phyloP scores from a whole-genome alignment of 2,329 filamentous ascomycete species.

The Paecilomyces fulvus region DNA sequence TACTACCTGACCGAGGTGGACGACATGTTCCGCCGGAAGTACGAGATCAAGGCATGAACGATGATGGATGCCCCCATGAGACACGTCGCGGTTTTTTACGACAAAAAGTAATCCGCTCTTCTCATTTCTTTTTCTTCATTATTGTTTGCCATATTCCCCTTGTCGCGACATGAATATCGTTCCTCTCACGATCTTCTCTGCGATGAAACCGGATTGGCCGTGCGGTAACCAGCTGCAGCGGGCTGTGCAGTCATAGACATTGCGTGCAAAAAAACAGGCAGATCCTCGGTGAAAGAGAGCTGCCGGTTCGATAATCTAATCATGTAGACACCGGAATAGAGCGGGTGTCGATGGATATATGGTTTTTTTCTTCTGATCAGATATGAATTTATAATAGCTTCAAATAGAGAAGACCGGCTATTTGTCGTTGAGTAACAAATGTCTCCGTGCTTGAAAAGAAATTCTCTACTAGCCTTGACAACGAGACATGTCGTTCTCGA shows the following conservation, averaged over 20 bases:
- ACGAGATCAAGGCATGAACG: conserved; percentile 62
- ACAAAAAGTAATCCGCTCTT: background rate
- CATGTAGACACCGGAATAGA: background rate
- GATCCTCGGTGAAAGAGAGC: background rate
- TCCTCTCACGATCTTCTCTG: background rate
- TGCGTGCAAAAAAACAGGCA: background rate
- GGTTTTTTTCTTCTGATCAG: background rate
- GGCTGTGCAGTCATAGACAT: background rate
- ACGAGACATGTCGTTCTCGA: background rate
- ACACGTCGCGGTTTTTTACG: background rate
- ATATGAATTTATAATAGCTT: background rate
- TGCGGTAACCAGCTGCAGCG: background rate
- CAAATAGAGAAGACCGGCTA: background rate
- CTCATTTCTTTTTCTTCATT: conserved; percentile 7
- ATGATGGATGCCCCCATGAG: conserved; percentile 9
- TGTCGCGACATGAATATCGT: background rate
- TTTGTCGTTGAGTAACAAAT: background rate
- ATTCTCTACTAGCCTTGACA: no score
- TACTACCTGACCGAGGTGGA: conserved; percentile 78
- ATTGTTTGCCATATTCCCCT: conserved; percentile 6
- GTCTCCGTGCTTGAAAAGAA: background rate
- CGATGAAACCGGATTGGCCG: background rate
- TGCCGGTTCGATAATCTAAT: background rate
- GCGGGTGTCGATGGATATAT: background rate
- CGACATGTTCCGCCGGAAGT: conserved; percentile 77